Conservation (phyloP, 2,329 filamentous ascomycete species). For the Aspergillus ochraceoroseus region DNA sequence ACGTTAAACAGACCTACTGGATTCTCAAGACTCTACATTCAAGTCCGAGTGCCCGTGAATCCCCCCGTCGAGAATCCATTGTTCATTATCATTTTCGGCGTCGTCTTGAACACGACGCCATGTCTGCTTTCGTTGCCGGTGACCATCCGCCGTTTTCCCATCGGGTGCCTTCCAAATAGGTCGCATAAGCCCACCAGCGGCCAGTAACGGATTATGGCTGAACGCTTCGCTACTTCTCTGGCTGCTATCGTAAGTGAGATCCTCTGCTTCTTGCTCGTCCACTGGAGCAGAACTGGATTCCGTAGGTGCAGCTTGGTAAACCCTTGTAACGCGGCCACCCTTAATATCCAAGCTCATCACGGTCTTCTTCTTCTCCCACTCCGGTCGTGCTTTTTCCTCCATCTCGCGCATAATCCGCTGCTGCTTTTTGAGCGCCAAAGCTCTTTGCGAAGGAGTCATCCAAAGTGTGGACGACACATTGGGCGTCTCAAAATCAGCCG, state of each 20-base stretch:
- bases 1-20: no score
- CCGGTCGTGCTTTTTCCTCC: constrained; percentile 77
- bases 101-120: constrained; percentile 48
- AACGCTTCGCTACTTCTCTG: constrained; percentile 34
- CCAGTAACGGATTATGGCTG: constrained; percentile 44
- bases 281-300: constrained; percentile 18
- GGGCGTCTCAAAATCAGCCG: constrained; percentile 65
- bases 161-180: constrained; percentile 43
- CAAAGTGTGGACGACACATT: constrained; percentile 65
- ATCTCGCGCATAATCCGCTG: constrained; percentile 78
- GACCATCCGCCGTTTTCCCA: constrained; percentile 22
- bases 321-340: constrained; percentile 67
- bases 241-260: constrained; percentile 17
- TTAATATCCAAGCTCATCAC: constrained; percentile 81
- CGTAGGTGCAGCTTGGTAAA: constrained; percentile 33
- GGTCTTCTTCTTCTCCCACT: constrained; percentile 82
- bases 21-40: background rate
- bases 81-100: constrained; percentile 46
- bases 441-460: constrained; percentile 77
- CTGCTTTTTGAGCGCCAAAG: constrained; percentile 76
- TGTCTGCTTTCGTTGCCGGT: constrained; percentile 38
- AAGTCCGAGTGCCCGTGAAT: constrained; percentile 33
- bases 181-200: constrained; percentile 42
- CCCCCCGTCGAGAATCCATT: constrained; percentile 46
- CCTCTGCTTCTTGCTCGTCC: constrained; percentile 20